Conservation (phyloP, 129 eudicot species). For the Chrysanthemum seticuspe region DNA sequence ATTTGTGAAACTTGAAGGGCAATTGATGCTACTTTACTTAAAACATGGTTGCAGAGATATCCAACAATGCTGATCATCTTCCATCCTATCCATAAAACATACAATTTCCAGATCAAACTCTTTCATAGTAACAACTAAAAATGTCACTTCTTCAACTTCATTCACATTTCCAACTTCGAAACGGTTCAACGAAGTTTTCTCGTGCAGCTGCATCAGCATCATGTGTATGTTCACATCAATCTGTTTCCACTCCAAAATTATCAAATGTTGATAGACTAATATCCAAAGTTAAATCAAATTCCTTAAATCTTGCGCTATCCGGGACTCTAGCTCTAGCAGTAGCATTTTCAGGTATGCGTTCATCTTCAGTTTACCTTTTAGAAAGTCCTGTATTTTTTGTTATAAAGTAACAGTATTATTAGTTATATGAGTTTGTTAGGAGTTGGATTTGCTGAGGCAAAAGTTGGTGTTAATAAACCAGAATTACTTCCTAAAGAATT, state of each 20-base stretch:
- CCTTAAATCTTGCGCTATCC: constrained; percentile 57
- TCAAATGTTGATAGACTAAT: constrained; percentile 35
- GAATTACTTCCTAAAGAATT: constrained; percentile 86
- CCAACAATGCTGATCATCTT: constrained; percentile 4
- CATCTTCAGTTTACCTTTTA: constrained; percentile 11
- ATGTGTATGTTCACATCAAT: constrained; percentile 29
- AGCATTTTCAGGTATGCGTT: constrained; percentile 52
- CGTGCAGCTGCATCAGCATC: constrained; percentile 24
- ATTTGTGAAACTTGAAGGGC: constrained; percentile 8
- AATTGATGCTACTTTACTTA: background rate
- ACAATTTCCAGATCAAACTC: background rate
- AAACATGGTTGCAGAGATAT: constrained; percentile 25
- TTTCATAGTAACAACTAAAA: constrained; percentile 19
- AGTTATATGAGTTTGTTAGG: constrained; percentile 32
- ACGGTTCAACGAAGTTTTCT: constrained; percentile 3
- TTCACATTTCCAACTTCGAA: constrained; percentile 26
- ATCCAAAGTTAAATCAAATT: constrained; percentile 47
- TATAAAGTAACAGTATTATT: background rate
- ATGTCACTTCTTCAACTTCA: constrained; percentile 40
- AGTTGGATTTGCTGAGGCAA: constrained; percentile 67
- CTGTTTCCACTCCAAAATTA: constrained; percentile 21
- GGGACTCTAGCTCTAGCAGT: constrained; percentile 67
- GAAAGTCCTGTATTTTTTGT: background rate
- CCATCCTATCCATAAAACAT: constrained; percentile 33
- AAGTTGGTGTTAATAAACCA: constrained; percentile 91